Evolutionary conservation across 2,329 filamentous ascomycete species (phyloP), one percentile per base, ranked within the genome.

Genomic region (Fusarium coffeatum): DNA sequence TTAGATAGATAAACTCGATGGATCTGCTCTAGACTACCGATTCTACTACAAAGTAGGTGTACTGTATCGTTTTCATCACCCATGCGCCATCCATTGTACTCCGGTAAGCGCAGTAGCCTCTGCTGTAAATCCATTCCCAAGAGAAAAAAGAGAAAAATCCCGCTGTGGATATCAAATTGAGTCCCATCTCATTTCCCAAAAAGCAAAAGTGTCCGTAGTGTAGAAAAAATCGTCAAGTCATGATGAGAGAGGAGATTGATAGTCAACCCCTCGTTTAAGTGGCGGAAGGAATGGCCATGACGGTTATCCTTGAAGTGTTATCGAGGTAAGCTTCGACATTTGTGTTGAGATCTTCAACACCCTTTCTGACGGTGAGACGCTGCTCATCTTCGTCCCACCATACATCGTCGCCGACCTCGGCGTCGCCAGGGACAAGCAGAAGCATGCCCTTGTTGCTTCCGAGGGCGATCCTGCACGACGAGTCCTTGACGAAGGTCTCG

Each of bases 381-480:
- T 69, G 56, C 42, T 65, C 64, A 8, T 66, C 67, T 16, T 68
- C 66, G 49, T 71, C 69, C 66, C 66, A 68, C 69, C 72, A 76
- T 11, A 77, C 66, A 63, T 73, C 61, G 28, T 78, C 77, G 41
- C 73, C 76, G 50, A 72, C 66, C 53, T 77, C 55, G 54, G 72
- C 73, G 59, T 73, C 57, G 5, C 69, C 75, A 42, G 75, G 69
- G 41, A 78, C 76, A 16, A 77, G 54, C 37, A 77, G 53, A 48
- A 78, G 57, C 53, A 66, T 70, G 48, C 74, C 67, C 28, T 68
- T 66, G 50, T 75, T 70, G 59, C 69, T 73, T 16, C 74, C 72
- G 18, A 77, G 72, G 34, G 58, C 76, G 49, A 76, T 73, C 28
- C 72, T 76, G 58, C 68, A 73, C 15, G 60, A 73, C 30, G 57